Base-by-base conservation (phyloP, 345 rosid genomes). In the Anacardium occidentale region DNA sequence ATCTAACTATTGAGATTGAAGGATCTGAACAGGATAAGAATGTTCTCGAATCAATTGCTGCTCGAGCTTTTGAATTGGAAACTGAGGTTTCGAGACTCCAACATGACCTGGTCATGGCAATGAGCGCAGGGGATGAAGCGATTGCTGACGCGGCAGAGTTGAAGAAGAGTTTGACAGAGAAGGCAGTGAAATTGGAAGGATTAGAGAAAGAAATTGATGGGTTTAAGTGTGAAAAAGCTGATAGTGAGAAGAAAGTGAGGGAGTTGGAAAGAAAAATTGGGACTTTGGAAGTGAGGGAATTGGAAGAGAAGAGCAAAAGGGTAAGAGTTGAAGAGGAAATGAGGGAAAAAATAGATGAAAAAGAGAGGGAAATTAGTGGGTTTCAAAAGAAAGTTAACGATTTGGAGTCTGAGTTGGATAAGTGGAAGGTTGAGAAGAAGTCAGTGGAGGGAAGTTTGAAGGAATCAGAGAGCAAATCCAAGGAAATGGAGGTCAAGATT, bases 211-310 rank as follows among this genome's bases (percentile, higher is more conserved):
- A 87, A 75, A 73, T 79, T 62, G 92, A 81, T 70, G 81, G 77
- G 56, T 58, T 87, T 68, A 90, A 82, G 89, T 88, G 80, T 29
- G 87, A 70, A 45, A 86, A 88, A 78, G 79, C 73, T 0, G 97
- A 89, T 62, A 71, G 62, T 48, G 94, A 89, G 62, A 85, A 70
- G 84, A 90, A 64, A 45, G 79, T 77, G 70, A 88, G 87, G 72
- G 98, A 90, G 40, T 68, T 92, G 77, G 98, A 94, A 78, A 85
- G 87, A 80, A 88, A 90, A 21, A 59, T 87, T 34, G 95, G 87
- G 57, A 66, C 81, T 77, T 71, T 83, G 62, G 93, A 88, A 71
- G 76, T 80, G 61, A 87, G 58, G 77, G 97, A 85, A 48, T 75
- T 65, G 42, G 92, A 90, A 75, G 92, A 82, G 80, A 83, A 81